Evolutionary conservation across 345 rosid species (phyloP).

Genomic region (Camelina sativa): DNA sequence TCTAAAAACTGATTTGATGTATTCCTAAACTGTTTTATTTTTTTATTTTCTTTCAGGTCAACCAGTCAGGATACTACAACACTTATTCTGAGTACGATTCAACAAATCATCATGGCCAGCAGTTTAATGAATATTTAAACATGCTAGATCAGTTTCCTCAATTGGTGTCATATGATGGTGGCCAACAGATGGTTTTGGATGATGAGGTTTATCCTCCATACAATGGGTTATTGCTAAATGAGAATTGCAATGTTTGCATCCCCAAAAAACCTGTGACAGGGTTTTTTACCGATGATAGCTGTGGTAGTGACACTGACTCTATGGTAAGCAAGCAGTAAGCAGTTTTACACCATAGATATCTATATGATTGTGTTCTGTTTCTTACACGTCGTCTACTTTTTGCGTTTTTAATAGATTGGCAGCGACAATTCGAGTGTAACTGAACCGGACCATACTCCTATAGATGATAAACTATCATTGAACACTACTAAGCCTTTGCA

Average conservation of each 20-base stretch:
- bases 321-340: conserved; percentile 4
- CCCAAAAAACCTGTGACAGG: conserved; percentile 12
- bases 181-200: too few relatives aligned
- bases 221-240: background rate
- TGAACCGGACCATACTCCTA: too few relatives aligned
- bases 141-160: too few relatives aligned
- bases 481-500: too few relatives aligned
- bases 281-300: background rate
- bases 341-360: too few relatives aligned
- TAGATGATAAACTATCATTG: too few relatives aligned
- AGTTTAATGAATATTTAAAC: background rate
- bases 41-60: background rate
- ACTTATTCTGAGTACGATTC: conserved; percentile 1
- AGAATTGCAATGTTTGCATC: background rate
- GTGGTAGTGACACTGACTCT: conserved; percentile 31
- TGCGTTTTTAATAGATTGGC: conserved; percentile 9
- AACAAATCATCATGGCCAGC: background rate
- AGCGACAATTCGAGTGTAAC: conserved; percentile 21
- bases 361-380: background rate
- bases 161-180: too few relatives aligned
- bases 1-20: background rate
- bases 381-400: background rate
- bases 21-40: background rate
- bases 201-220: background rate
- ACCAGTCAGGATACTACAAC: background rate